Conservation (phyloP, 2,329 filamentous ascomycete genomes). For the Albophoma yamanashiensis region DNA sequence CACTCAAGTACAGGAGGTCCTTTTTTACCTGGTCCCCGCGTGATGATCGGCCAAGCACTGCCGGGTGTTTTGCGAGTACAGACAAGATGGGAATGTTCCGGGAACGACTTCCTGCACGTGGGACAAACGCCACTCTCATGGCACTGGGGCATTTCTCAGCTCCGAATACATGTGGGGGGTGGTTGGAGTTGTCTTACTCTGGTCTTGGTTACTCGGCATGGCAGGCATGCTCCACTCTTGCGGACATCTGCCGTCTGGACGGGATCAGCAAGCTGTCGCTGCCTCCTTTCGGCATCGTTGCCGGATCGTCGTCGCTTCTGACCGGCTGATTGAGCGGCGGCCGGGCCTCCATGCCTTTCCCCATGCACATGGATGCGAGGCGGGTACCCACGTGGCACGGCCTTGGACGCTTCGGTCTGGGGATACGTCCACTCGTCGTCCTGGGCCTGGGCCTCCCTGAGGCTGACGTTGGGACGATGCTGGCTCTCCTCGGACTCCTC, state of each 20-base stretch:
- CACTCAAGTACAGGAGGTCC: slow-evolving; percentile 5
- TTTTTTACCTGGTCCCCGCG: slow-evolving; percentile 26
- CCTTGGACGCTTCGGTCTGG: slow-evolving; percentile 21
- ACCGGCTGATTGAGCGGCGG: slow-evolving; percentile 13
- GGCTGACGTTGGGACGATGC: slow-evolving; percentile 17
- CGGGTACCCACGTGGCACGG: slow-evolving; percentile 18
- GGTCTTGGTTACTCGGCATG: slow-evolving; percentile 36
- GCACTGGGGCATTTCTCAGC: slow-evolving; percentile 23
- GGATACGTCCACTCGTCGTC: slow-evolving; percentile 31
- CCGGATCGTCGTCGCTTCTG: slow-evolving; percentile 25
- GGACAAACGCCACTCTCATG: slow-evolving; percentile 30
- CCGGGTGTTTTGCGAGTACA: slow-evolving; percentile 26
- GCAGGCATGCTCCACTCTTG: slow-evolving; percentile 35
- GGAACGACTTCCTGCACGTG: slow-evolving; percentile 29
- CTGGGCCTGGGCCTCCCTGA: slow-evolving; percentile 23
- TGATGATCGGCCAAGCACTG: slow-evolving; percentile 26
- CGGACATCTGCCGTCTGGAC: slow-evolving; percentile 38
- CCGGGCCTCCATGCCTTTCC: slow-evolving; percentile 12
- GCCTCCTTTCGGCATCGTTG: slow-evolving; percentile 22
- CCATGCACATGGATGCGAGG: slow-evolving; percentile 20
- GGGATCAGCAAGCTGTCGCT: slow-evolving; percentile 25
- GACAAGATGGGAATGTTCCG: slow-evolving; percentile 27
- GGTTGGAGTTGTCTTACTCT: slow-evolving; percentile 26
- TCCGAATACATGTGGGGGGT: slow-evolving; percentile 5
- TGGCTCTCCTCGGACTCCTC: slow-evolving; percentile 19